A percentile compares a stretch with the other conserved stretches of the same genome.
Conservation (phyloP, 352 stramenopile genomes). For the Phytopythium cucurbitacearum region DNA sequence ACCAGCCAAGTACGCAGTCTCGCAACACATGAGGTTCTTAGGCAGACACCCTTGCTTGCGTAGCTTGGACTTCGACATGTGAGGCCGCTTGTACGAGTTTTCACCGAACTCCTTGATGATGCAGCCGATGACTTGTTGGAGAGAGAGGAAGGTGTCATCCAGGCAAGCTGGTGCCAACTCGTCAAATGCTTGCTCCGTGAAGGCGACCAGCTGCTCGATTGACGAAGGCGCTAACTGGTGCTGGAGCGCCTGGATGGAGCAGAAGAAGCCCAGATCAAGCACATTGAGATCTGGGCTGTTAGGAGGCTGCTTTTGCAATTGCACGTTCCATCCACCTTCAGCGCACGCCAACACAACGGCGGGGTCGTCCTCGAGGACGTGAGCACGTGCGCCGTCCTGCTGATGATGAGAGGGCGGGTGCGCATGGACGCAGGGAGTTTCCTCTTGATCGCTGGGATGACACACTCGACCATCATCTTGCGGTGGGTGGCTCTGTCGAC, state of each 20-base stretch:
- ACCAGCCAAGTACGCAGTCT: background rate
- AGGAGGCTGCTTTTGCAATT: background rate
- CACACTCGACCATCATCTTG: constrained; percentile 6
- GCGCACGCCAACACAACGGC: background rate
- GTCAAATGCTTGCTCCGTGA: background rate
- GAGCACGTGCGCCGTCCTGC: constrained; percentile 10
- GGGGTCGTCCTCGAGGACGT: constrained; percentile 6
- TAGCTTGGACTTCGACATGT: background rate
- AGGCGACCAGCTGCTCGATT: constrained; percentile 1
- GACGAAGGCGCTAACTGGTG: background rate
- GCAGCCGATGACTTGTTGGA: constrained; percentile 1
- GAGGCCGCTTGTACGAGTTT: constrained; percentile 1
- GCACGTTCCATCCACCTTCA: constrained; percentile 2
- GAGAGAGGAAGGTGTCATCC: constrained; percentile 1
- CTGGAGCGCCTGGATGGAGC: constrained; percentile 8
- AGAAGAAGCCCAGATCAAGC: constrained; percentile 8
- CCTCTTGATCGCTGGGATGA: constrained; percentile 16
- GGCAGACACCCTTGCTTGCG: background rate
- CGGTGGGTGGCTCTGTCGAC: constrained; percentile 13
- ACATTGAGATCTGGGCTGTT: constrained; percentile 7
- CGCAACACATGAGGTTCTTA: background rate
- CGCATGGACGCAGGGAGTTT: background rate
- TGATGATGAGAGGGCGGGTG: constrained; percentile 5
- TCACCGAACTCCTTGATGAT: background rate
- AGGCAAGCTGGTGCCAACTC: background rate